phyloP scores from a whole-genome alignment of 768 basidiomycete species.

The Tricholoma sp. region DNA sequence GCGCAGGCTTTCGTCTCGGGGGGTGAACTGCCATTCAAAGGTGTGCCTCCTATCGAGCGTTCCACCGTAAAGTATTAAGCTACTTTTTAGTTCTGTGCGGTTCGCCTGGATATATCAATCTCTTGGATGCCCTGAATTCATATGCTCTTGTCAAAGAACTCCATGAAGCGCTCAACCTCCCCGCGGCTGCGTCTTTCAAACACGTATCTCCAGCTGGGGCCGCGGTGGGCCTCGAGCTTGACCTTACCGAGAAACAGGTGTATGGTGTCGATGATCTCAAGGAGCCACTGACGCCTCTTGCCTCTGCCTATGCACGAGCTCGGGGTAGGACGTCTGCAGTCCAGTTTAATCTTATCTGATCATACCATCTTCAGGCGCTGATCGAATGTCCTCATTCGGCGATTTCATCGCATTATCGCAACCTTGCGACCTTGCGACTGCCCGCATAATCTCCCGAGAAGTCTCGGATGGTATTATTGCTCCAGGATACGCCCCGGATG shows the following conservation, averaged over 20 bases:
- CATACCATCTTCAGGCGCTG: slow-evolving; percentile 58
- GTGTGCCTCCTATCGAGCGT: slow-evolving; percentile 31
- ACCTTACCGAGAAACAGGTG: slow-evolving; percentile 83
- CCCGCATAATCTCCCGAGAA: slow-evolving; percentile 95
- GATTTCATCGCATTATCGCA: slow-evolving; percentile 97
- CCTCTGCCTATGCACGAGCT: slow-evolving; percentile 92
- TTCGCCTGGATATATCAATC: slow-evolving; percentile 97
- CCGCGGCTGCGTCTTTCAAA: slow-evolving; percentile 98
- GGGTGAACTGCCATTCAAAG: slow-evolving; percentile 91
- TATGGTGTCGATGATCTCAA: slow-evolving; percentile 96
- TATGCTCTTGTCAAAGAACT: slow-evolving; percentile 95
- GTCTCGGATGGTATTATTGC: slow-evolving; percentile 99
- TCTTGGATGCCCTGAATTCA: slow-evolving; percentile 95
- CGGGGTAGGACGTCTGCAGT: slow-evolving; percentile 50
- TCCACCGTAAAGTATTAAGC: not conserved
- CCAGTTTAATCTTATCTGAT: not conserved
- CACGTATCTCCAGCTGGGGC: slow-evolving; percentile 98
- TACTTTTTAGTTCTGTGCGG: slow-evolving; percentile 71
- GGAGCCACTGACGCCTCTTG: slow-evolving; percentile 81
- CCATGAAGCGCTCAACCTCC: slow-evolving; percentile 77
- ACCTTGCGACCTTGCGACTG: slow-evolving; percentile 90
- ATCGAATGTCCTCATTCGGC: slow-evolving; percentile 99
- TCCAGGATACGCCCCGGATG: slow-evolving; percentile 84
- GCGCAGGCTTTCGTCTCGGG: slow-evolving; percentile 92
- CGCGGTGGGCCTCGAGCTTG: slow-evolving; percentile 82